These are phyloP conservation scores for Rhizophora mangle DNA, from an alignment of 345 rosid genomes.

Conservation along the genomic window DNA sequence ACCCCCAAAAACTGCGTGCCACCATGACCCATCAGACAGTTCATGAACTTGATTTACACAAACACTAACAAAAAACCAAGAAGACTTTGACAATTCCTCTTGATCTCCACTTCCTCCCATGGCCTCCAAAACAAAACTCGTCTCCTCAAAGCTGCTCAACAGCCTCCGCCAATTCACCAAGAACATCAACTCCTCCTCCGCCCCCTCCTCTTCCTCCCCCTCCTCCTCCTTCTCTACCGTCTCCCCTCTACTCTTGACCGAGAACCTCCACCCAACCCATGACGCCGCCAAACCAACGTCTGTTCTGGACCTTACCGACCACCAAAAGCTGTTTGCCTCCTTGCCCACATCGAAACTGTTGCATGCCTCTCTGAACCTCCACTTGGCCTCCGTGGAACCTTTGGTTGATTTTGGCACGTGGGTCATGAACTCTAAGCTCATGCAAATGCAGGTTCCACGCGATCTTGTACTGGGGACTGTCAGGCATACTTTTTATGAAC, in stretches of 20 bases:
- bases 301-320: slow-evolving; percentile 48
- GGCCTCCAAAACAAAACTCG: slow-evolving; percentile 24
- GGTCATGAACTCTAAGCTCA: slow-evolving; percentile 70
- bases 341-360: slow-evolving; percentile 46
- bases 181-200: slow-evolving; percentile 41
- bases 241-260: slow-evolving; percentile 10
- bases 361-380: slow-evolving; percentile 50
- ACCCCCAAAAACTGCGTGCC: no score
- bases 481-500: slow-evolving; percentile 62
- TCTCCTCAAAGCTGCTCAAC: slow-evolving; percentile 35
- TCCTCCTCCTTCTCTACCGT: slow-evolving; percentile 23
- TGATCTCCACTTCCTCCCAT: no score
- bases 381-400: slow-evolving; percentile 51
- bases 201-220: slow-evolving; percentile 15
- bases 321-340: slow-evolving; percentile 47
- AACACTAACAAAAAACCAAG: no score
- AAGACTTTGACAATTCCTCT: no score
- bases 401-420: slow-evolving; percentile 68
- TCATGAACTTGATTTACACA: no score
- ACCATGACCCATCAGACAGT: no score
- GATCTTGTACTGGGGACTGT: slow-evolving; percentile 35
- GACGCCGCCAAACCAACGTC: not conserved
- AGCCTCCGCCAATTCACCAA: slow-evolving; percentile 36
- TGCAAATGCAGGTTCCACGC: slow-evolving; percentile 42
- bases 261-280: slow-evolving; percentile 18